These are phyloP conservation scores for Coemansia sp. DNA, from an alignment of 192 early-diverging fungal genomes.

Conservation along the genomic window DNA sequence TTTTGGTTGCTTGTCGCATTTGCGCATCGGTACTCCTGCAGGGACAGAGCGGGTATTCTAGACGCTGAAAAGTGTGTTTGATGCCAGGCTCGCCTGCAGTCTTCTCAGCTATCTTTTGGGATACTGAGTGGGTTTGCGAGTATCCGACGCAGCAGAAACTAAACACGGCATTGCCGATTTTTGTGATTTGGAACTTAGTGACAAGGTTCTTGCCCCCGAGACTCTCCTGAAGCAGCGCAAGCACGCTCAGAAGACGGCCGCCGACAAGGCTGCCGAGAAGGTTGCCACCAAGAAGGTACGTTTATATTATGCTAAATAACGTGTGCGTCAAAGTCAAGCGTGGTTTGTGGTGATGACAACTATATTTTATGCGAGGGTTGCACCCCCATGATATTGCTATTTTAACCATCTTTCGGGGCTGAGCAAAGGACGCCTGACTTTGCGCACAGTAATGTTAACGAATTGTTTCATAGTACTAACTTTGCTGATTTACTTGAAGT, in stretches of 20 bases:
- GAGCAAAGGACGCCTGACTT: slow-evolving; percentile 39
- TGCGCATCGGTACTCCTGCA: slow-evolving; percentile 43
- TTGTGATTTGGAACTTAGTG: slow-evolving; percentile 31
- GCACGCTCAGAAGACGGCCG: slow-evolving; percentile 70
- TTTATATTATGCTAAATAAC: background rate
- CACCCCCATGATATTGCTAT: slow-evolving; percentile 52
- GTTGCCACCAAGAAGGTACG: slow-evolving; percentile 51
- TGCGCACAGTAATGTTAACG: background rate
- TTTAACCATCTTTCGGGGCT: slow-evolving; percentile 83
- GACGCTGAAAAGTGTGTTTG: slow-evolving; percentile 14
- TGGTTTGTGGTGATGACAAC: slow-evolving; percentile 52
- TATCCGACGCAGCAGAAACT: slow-evolving; percentile 38
- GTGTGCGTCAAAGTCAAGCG: background rate
- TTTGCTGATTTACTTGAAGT: slow-evolving; percentile 3
- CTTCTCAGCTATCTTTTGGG: slow-evolving; percentile 1
- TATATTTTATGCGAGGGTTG: slow-evolving; percentile 31
- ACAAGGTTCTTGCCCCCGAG: slow-evolving; percentile 80
- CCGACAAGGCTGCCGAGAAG: slow-evolving; percentile 56
- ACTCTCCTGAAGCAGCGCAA: slow-evolving; percentile 87
- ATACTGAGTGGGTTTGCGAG: slow-evolving; percentile 18
- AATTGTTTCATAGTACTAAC: background rate
- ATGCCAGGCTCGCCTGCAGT: slow-evolving; percentile 49
- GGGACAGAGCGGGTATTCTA: slow-evolving; percentile 31
- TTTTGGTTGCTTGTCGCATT: slow-evolving; percentile 8
- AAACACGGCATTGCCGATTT: slow-evolving; percentile 1